phyloP scores from a whole-genome alignment of 371 early-diverging fungal species.

The Gilbertella persicaria region DNA sequence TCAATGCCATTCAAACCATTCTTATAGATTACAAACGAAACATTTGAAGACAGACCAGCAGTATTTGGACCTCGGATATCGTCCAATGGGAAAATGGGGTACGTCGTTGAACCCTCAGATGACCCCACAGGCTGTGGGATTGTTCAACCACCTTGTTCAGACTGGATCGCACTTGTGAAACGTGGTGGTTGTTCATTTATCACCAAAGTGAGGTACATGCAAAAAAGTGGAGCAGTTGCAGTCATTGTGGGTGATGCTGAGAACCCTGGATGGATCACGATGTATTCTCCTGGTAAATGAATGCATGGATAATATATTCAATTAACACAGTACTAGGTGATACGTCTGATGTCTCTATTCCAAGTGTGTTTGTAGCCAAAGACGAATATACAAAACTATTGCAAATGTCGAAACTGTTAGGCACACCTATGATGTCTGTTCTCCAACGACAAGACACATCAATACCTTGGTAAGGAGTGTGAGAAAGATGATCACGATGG shows the following conservation, averaged over 20 bases:
- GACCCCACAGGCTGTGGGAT: constrained; percentile 27
- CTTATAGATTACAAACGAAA: constrained; percentile 51
- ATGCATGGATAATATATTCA: too few relatives aligned
- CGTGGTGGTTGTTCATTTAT: constrained; percentile 86
- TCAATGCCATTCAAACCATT: too few relatives aligned
- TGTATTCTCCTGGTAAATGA: constrained; percentile 77
- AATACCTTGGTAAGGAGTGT: constrained; percentile 13
- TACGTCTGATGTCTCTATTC: constrained; percentile 72
- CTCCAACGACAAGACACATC: constrained; percentile 17
- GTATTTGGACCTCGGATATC: constrained; percentile 64
- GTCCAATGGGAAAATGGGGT: constrained; percentile 50
- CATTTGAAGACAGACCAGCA: constrained; percentile 55
- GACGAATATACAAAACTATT: constrained; percentile 58
- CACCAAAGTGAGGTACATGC: constrained; percentile 87
- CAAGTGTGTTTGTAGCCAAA: constrained; percentile 73
- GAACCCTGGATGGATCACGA: constrained; percentile 70
- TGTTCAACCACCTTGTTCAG: constrained; percentile 27
- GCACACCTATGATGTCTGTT: constrained; percentile 42
- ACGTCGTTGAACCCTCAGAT: constrained; percentile 18
- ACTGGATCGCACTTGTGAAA: constrained; percentile 82
- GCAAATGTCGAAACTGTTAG: constrained; percentile 37
- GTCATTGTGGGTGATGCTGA: constrained; percentile 87
- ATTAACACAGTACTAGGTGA: constrained; percentile 61
- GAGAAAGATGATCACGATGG: neutral
- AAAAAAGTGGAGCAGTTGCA: constrained; percentile 80